These are phyloP conservation scores for Eragrostis tef DNA, from an alignment of 202 grass and related monocot species.

Conservation along the genomic window DNA sequence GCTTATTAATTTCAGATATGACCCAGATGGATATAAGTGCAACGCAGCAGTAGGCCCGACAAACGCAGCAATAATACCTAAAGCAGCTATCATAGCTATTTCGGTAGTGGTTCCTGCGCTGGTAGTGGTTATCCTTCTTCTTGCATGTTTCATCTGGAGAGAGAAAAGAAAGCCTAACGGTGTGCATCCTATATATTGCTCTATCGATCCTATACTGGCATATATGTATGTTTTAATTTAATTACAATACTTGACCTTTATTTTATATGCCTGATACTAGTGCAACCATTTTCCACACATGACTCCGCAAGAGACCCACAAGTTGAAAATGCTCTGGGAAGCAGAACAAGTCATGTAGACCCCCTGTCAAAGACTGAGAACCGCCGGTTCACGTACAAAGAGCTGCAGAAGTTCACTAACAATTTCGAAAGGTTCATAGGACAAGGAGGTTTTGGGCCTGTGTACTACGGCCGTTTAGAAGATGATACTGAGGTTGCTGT, in stretches of 20 bases:
- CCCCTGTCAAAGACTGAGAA: neutral
- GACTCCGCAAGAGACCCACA: neutral
- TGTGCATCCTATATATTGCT: neutral
- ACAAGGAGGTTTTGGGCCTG: constrained; percentile 56
- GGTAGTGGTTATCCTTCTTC: neutral
- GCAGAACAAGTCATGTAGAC: neutral
- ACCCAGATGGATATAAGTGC: neutral
- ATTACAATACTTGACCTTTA: neutral
- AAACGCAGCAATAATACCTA: neutral
- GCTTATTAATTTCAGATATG: neutral
- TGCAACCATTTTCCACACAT: neutral
- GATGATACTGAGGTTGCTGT: constrained; percentile 50
- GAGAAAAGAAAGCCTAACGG: neutral
- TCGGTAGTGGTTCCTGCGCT: neutral
- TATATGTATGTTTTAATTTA: neutral
- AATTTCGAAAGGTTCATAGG: constrained; percentile 45
- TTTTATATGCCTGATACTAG: neutral
- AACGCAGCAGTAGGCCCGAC: neutral
- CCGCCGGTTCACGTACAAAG: constrained; percentile 38
- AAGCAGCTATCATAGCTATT: neutral
- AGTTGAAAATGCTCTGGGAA: neutral
- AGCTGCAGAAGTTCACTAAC: constrained; percentile 48
- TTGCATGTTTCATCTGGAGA: neutral
- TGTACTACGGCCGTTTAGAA: constrained; percentile 43
- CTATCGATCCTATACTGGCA: too few species aligned